Percentiles rank a stretch among this genome's conserved stretches.
Conservation (phyloP, 2,329 filamentous ascomycete species). For the Cryoendolithus antarcticus region DNA sequence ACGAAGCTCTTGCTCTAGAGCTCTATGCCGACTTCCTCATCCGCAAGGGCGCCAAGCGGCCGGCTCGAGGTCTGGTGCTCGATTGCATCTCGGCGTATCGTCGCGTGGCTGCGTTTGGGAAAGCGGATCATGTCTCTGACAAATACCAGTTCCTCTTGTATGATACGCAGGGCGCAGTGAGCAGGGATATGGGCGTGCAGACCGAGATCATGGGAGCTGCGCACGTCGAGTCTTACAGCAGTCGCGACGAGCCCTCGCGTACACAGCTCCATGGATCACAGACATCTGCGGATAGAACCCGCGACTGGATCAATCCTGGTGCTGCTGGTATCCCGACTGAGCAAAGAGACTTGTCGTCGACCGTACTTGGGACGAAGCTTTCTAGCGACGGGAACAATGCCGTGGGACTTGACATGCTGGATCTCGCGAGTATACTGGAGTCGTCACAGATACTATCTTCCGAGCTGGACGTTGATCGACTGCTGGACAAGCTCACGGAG, state of each 20-base stretch:
- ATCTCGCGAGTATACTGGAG: conserved; percentile 64
- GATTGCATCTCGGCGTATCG: conserved; percentile 58
- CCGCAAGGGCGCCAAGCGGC: conserved; percentile 50
- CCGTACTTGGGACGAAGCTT: conserved; percentile 12
- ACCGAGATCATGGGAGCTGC: conserved; percentile 1
- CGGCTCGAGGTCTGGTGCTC: conserved; percentile 55
- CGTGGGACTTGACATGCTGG: conserved; percentile 62
- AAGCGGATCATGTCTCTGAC: conserved; percentile 54
- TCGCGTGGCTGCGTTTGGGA: conserved; percentile 55
- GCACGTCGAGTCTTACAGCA: background rate
- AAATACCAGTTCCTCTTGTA: conserved; percentile 57
- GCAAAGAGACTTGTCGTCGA: conserved; percentile 9
- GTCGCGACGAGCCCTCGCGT: background rate
- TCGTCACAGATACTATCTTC: conserved; percentile 72
- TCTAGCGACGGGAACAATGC: conserved; percentile 49
- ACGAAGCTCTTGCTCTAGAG: conserved; percentile 62
- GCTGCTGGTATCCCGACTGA: conserved; percentile 8
- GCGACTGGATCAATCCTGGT: conserved; percentile 38
- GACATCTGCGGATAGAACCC: conserved; percentile 33
- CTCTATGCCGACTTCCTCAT: conserved; percentile 62
- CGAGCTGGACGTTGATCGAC: conserved; percentile 60
- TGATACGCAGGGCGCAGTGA: conserved; percentile 48
- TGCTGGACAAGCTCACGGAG: conserved; percentile 69
- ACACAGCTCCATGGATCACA: conserved; percentile 26
- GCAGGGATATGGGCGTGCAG: conserved; percentile 53